Conservation (phyloP, 768 basidiomycete species). For the Suillus sp. region DNA sequence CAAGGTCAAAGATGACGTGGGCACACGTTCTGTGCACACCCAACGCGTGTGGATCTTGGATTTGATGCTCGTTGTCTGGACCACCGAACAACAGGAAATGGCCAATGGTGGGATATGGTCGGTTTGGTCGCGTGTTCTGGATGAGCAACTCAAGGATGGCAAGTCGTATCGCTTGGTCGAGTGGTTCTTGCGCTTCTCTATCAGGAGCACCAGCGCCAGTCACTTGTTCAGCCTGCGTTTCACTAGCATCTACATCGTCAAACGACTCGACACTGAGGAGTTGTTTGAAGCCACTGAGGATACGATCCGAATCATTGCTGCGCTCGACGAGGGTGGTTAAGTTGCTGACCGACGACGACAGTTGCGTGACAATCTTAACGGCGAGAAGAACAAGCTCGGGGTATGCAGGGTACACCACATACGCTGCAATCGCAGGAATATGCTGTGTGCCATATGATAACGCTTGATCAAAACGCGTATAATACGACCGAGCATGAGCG, state of each 20-base stretch:
- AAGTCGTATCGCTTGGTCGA: conserved; percentile 71
- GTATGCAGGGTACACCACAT: conserved; percentile 68
- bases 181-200: conserved; percentile 42
- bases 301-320: conserved; percentile 82
- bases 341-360: conserved; percentile 74
- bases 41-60: conserved; percentile 79
- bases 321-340: conserved; percentile 79
- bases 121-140: conserved; percentile 63
- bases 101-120: conserved; percentile 78
- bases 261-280: conserved; percentile 62
- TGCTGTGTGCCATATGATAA: conserved; percentile 68
- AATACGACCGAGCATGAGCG: conserved; percentile 65
- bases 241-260: conserved; percentile 62
- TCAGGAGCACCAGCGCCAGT: conserved; percentile 79
- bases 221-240: conserved; percentile 57
- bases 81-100: conserved; percentile 86
- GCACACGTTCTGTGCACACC: conserved; percentile 70
- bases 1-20: conserved; percentile 77
- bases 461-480: conserved; percentile 73
- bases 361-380: conserved; percentile 69
- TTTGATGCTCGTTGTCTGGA: conserved; percentile 57
- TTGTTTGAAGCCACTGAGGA: conserved; percentile 75
- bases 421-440: conserved; percentile 81
- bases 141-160: conserved; percentile 83
- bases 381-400: conserved; percentile 75